phyloP scores from a whole-genome alignment of 352 stramenopile species.

The Globisporangium viniferum region DNA sequence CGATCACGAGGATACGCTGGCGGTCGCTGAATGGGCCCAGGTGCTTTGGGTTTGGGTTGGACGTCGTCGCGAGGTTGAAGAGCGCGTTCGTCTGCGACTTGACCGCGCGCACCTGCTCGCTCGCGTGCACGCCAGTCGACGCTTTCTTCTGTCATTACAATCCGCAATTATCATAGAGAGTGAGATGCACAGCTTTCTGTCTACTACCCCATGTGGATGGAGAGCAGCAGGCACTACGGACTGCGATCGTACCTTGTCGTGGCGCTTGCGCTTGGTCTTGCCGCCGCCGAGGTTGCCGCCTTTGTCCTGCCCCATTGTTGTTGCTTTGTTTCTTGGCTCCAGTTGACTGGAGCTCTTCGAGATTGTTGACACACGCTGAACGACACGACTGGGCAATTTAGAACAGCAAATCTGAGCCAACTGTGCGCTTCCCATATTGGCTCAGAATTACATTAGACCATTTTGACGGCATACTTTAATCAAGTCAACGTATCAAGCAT shows the following conservation, averaged over 20 bases:
- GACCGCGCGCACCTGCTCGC: constrained; percentile 27
- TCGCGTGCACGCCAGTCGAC: constrained; percentile 3
- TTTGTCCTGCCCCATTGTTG: constrained; percentile 16
- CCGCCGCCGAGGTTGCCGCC: constrained; percentile 14
- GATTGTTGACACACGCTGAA: neutral
- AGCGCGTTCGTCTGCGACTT: constrained; percentile 71
- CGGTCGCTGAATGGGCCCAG: constrained; percentile 72
- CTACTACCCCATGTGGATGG: neutral
- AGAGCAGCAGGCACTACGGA: neutral
- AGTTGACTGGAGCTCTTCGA: constrained; percentile 2
- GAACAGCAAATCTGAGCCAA: neutral
- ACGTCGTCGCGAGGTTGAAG: constrained; percentile 61
- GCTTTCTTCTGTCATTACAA: constrained; percentile 22
- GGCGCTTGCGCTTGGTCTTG: constrained; percentile 18
- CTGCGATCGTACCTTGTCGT: constrained; percentile 8
- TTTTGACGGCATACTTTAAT: neutral
- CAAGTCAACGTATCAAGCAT: neutral
- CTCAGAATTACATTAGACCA: neutral
- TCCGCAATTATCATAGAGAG: neutral
- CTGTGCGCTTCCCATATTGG: neutral
- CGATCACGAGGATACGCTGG: constrained; percentile 76
- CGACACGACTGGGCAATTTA: neutral
- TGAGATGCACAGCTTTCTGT: neutral
- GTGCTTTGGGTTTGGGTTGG: constrained; percentile 83
- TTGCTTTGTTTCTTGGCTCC: neutral